Evolutionary conservation across 1,139 yeast species (phyloP), one percentile per base, ranked within the genome.

Genomic region (Scheffersomyces parashehatae): DNA sequence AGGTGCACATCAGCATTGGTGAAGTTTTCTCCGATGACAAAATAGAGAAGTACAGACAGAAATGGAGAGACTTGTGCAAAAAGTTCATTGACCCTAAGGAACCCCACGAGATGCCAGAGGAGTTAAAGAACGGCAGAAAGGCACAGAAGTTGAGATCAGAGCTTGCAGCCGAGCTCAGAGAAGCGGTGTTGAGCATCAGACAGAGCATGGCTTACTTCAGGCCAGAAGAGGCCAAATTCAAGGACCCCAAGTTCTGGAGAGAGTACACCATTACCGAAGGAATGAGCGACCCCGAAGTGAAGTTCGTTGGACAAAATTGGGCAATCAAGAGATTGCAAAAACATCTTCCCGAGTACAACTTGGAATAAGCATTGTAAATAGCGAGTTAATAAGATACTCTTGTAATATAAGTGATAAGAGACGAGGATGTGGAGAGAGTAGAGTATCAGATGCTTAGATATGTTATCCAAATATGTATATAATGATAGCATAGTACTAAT

Each of bases 281-380:
- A 6, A 65, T 59, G 33, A 77, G 83, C 46, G 89, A 82, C 49
- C 85, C 85, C 1, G 86, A 81, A 44, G 79, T 86, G 29, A 65
- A 81, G 50, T 85, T 86, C 50, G 72, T 85, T 15, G 95, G 95
- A 1, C 68, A 81, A 56, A 86, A 86, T 58, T 86, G 95, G 93
- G 95, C 95, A 2, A 77, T 85, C 20, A 80, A 78, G 59, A 73
- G 88, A 53, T 73, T 83, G 37, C 95, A 85, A 58, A 70, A 71
- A 40, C 80, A 79, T 52, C 69, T 83, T 39, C 74, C 77, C 1
- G 78, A 73, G 38, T 69, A 57, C 46, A 45, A 45, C 28, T 31
- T 31, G 61, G 62, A 46, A 33, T 35, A 41, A 36, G 14, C 60
- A 62, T 28, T 64, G 54, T 26, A 46, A 45, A 29, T 13, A 30